Evolutionary conservation across 306 rosid species (phyloP).

Genomic region (Vicia sativa): DNA sequence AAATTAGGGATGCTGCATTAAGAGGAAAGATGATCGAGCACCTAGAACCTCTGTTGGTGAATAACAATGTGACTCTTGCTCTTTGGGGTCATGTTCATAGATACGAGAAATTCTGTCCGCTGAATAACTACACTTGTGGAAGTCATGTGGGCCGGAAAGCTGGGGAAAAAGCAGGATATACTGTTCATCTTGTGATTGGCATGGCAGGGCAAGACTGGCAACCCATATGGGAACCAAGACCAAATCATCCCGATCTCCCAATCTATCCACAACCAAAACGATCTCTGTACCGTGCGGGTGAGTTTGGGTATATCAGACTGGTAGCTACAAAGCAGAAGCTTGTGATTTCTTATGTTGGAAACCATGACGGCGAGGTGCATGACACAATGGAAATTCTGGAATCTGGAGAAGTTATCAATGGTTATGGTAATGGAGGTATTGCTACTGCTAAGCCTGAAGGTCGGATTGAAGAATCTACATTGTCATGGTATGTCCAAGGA

Average conservation of each 20-base stretch:
- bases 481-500: slow-evolving; percentile 64
- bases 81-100: slow-evolving; percentile 96
- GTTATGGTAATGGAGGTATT: slow-evolving; percentile 31
- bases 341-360: slow-evolving; percentile 70
- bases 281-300: slow-evolving; percentile 84
- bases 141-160: slow-evolving; percentile 42
- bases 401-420: slow-evolving; percentile 59
- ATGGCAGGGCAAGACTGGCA: slow-evolving; percentile 98
- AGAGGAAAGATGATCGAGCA: slow-evolving; percentile 73
- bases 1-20: slow-evolving; percentile 60
- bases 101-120: slow-evolving; percentile 81
- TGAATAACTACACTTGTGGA: slow-evolving; percentile 80
- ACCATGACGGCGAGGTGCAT: slow-evolving; percentile 91
- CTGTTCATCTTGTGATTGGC: slow-evolving; percentile 88
- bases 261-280: slow-evolving; percentile 77
- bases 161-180: slow-evolving; percentile 48
- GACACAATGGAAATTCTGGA: slow-evolving; percentile 69
- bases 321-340: slow-evolving; percentile 73
- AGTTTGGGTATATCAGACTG: slow-evolving; percentile 86
- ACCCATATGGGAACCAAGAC: slow-evolving; percentile 79
- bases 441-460: slow-evolving; percentile 28
- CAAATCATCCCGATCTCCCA: slow-evolving; percentile 62
- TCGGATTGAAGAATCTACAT: slow-evolving; percentile 39
- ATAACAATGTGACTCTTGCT: slow-evolving; percentile 78
- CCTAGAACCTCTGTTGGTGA: slow-evolving; percentile 80